These are phyloP conservation scores for Hortiboletus campestris DNA, from an alignment of 768 basidiomycete genomes.

Conservation along the genomic window DNA sequence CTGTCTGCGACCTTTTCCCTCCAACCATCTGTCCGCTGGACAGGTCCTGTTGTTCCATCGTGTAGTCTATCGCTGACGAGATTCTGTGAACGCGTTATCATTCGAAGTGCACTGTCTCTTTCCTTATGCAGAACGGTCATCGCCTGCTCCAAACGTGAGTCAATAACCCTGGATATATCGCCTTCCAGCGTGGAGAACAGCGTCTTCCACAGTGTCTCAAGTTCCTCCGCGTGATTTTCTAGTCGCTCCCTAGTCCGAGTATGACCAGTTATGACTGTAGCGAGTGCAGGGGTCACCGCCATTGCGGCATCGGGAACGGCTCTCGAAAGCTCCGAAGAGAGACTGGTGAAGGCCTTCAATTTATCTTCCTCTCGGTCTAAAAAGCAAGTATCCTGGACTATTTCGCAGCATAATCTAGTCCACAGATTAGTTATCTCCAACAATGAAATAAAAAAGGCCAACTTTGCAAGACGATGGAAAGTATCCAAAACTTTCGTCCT, in stretches of 20 bases:
- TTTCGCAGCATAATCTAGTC: constrained; percentile 44
- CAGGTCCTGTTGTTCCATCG: constrained; percentile 8
- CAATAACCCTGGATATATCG: constrained; percentile 41
- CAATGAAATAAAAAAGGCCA: constrained; percentile 10
- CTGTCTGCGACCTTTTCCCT: constrained; percentile 15
- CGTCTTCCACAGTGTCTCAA: constrained; percentile 47
- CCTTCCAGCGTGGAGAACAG: constrained; percentile 41
- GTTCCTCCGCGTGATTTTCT: constrained; percentile 38
- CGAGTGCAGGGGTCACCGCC: constrained; percentile 45
- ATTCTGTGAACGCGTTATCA: constrained; percentile 21
- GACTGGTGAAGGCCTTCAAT: constrained; percentile 46
- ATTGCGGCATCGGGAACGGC: constrained; percentile 42
- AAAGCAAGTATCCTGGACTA: constrained; percentile 42
- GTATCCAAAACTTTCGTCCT: constrained; percentile 23
- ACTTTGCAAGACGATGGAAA: constrained; percentile 42
- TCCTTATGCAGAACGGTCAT: constrained; percentile 35
- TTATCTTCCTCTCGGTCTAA: constrained; percentile 47
- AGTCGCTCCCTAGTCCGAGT: constrained; percentile 42
- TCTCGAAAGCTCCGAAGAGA: constrained; percentile 47
- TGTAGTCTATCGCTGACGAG: not conserved
- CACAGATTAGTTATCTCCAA: constrained; percentile 10
- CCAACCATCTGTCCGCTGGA: constrained; percentile 11
- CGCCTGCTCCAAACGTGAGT: constrained; percentile 31
- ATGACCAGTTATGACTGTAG: constrained; percentile 43
- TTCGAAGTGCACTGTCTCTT: constrained; percentile 23